Conservation (phyloP, 495 filamentous ascomycete genomes). For the Penicillium egyptiacum region DNA sequence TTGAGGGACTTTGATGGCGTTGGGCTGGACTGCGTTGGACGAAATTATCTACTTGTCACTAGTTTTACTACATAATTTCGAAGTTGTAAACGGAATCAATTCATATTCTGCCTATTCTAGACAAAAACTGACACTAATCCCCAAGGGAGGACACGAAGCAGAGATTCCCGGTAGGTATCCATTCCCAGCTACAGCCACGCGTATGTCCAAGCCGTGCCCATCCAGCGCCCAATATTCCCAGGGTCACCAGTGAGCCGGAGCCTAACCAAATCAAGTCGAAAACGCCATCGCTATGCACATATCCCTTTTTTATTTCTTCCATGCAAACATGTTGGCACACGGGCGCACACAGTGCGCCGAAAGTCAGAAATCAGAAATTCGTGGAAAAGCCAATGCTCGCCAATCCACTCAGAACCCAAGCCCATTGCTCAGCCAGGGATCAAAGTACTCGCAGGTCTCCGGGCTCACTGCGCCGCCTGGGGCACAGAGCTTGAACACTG, state of each 20-base stretch:
- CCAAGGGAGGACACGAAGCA: not conserved
- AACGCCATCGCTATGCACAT: slow-evolving; percentile 49
- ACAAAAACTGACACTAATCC: slow-evolving; percentile 2
- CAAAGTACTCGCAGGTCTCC: slow-evolving; percentile 87
- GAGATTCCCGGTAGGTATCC: not conserved
- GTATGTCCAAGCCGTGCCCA: slow-evolving; percentile 13
- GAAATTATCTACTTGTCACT: not conserved
- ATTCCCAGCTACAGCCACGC: not conserved
- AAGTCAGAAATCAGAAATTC: slow-evolving; percentile 4
- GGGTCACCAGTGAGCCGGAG: slow-evolving; percentile 5
- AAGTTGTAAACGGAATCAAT: slow-evolving; percentile 2
- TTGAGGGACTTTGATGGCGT: slow-evolving; percentile 8
- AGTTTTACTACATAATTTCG: not conserved
- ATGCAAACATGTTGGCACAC: slow-evolving; percentile 19
- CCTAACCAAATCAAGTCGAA: slow-evolving; percentile 26
- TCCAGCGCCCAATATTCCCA: slow-evolving; percentile 5
- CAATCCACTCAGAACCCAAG: slow-evolving; percentile 36
- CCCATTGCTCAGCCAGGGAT: slow-evolving; percentile 65
- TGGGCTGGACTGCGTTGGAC: not conserved
- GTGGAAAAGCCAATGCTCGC: not conserved
- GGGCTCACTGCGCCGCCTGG: slow-evolving; percentile 87
- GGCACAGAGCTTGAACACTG: slow-evolving; percentile 89
- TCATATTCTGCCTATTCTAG: slow-evolving; percentile 6
- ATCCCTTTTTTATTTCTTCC: slow-evolving; percentile 18
- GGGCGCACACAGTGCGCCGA: slow-evolving; percentile 9